Base-by-base conservation (phyloP, 192 early-diverging fungal species). In the Coemansia aciculifera region DNA sequence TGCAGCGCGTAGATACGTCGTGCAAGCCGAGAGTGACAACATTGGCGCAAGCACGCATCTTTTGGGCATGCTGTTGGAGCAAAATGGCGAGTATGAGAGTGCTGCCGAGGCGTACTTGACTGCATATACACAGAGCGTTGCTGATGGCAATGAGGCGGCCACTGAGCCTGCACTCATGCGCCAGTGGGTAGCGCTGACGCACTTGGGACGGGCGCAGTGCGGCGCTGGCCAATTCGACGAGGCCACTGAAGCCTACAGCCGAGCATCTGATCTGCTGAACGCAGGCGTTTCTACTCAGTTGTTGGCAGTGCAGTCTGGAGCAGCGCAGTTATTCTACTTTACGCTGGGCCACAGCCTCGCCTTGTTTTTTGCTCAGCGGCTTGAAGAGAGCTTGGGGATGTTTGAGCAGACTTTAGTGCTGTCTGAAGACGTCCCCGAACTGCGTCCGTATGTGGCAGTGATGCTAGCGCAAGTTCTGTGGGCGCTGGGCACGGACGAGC, bases 381-480 rank as follows among this genome's bases (percentile, higher is more conserved):
- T 93, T 37, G 84, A 89, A 62, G 87, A 86, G 34, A 89, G 90
- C 59, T 69, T 98, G 68, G 44, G 67, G 2, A 80, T 85, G 59
- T 96, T 96, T 78, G 92, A 95, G 77, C 59, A 74, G 38, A 90
- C 91, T 3, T 71, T 94, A 64, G 82, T 81, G 46, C 66, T 81
- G 36, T 60, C 73, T 39, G 75, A 69, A 40, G 71, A 74, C 12
- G 73, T 79, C 51, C 65, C 78, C n/a, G 79, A 74, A 19, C 73
- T 88, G 65, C 85, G 86, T 1, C 86, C 90, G 43, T 85, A 89
- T 39, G 88, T 93, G 2, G 83, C 90, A 10, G 84, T 95, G 3
- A 66, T 93, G 52, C 71, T 98, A 63, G 89, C 89, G 56, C 91
- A 95, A 75, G 95, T 96, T 0, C 84, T 98, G 56, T 96, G 93